Evolutionary conservation across 768 basidiomycete genomes (phyloP).

Genomic region (Tubosaeta sp.): DNA sequence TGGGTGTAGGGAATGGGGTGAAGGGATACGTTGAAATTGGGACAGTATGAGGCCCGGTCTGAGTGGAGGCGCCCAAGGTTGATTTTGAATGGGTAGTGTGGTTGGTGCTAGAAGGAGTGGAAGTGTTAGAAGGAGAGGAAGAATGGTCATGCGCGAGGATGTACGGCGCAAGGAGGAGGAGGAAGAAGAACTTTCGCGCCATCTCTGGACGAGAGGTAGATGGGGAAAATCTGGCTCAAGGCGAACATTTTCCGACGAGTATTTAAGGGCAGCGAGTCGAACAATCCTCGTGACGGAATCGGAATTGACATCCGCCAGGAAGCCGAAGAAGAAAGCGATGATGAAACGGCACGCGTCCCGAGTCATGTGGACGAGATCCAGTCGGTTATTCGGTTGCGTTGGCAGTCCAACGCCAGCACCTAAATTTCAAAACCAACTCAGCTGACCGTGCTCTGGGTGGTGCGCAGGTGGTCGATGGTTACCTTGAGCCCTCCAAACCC

Average conservation of each 20-base stretch:
- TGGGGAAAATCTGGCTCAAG: not conserved
- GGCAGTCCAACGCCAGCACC: no score
- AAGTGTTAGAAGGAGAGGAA: constrained; percentile 1
- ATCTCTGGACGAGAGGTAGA: constrained; percentile 7
- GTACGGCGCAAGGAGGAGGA: not conserved
- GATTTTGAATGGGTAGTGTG: constrained; percentile 8
- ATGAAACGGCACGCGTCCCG: no score
- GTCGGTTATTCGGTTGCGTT: no score
- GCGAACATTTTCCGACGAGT: not conserved
- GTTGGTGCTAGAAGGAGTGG: not conserved
- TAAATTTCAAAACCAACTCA: no score
- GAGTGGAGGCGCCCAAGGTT: constrained; percentile 8
- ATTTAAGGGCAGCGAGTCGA: not conserved
- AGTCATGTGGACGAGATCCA: no score
- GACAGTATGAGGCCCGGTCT: constrained; percentile 26
- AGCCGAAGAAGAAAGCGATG: not conserved
- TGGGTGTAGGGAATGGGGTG: constrained; percentile 59
- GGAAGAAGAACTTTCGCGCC: constrained; percentile 6
- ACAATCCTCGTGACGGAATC: not conserved
- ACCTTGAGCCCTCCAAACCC: no score
- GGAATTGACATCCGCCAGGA: not conserved
- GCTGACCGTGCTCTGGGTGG: no score
- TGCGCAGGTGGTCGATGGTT: no score
- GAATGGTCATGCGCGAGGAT: not conserved
- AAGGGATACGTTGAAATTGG: constrained; percentile 45